Percentiles rank a stretch among this genome's conserved stretches.
These are phyloP conservation scores for Eucalyptus regnans DNA, from an alignment of 345 rosid species.

Conservation along the genomic window DNA sequence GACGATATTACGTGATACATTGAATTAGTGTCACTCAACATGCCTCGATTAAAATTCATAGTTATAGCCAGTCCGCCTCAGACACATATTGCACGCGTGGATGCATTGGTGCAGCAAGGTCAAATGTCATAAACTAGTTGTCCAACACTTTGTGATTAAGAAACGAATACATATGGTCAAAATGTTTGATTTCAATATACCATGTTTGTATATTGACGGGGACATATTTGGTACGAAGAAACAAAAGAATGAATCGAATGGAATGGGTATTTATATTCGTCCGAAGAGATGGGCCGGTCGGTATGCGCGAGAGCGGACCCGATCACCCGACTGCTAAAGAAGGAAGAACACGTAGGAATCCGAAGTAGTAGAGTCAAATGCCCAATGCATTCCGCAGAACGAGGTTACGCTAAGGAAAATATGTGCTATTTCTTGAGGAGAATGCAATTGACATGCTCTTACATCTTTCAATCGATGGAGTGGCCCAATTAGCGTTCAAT, in stretches of 20 bases:
- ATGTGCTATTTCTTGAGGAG: not conserved
- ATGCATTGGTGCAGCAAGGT: not conserved
- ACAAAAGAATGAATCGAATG: not conserved
- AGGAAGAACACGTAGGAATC: not conserved
- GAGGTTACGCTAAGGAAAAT: not conserved
- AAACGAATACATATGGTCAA: not conserved
- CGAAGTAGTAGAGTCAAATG: not conserved
- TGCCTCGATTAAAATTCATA: not conserved
- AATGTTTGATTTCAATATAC: not conserved
- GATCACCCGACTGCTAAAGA: not conserved
- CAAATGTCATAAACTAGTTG: not conserved
- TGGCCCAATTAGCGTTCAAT: not conserved
- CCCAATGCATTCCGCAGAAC: not conserved
- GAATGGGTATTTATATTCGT: rapidly evolving
- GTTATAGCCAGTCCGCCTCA: not conserved
- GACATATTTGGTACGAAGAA: not conserved
- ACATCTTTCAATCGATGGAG: not conserved
- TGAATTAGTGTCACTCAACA: not conserved
- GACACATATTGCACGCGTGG: not conserved
- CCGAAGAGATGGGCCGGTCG: not conserved
- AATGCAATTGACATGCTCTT: not conserved
- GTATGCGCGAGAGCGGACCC: rapidly evolving
- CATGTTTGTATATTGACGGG: not conserved
- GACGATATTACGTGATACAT: not conserved
- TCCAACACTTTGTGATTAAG: not conserved